Base-by-base conservation (phyloP, 2,329 filamentous ascomycete genomes). In the Polychaeton citri region DNA sequence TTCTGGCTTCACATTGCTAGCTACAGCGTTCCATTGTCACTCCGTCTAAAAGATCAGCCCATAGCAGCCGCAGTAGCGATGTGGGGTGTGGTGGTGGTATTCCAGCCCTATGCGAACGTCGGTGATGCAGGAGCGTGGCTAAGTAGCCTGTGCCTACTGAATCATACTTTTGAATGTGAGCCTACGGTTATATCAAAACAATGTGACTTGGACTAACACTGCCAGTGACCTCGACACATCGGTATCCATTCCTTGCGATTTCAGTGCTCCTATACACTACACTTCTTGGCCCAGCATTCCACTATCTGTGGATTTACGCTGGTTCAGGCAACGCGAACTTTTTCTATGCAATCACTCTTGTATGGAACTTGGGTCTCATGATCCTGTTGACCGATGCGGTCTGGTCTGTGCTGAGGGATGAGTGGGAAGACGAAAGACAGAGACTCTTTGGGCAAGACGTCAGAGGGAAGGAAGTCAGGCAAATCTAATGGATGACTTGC, bases 291-390 rank as follows among this genome's bases (percentile, higher is more conserved):
- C 90, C 90, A 1, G 86, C 87, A 0, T 98, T 98, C 56, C 94
- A 96, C 57, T 79, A 98, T 55, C 67, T 98, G 4, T 98, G 90
- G 90, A 88, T 98, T 39, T 98, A 96, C 54, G 90, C 90, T 2
- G 90, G 90, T 34, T 94, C 86, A 38, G 90, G 90, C 19, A 98
- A 98, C 52, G 90, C 90, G 40, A 98, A 98, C 58, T 98, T 98
- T 64, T 98, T 98, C 64, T 98, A 98, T 55, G 90, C 90, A 45
- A 96, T 98, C 50, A 98, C 90, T 0, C 65, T 98, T n/a, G 90
- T 98, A 0, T 98, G 90, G 90, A 93, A 85, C 54, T 59, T 98
- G 17, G 90, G 85, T 0, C 70, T 93, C 47, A 87, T 86, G 24
- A 69, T 98, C 43, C 64, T 98, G 19, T 73, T 96, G 5, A 85